Conservation (phyloP, 1,284 basidiomycete genomes). For the Leccinum ponderosum region DNA sequence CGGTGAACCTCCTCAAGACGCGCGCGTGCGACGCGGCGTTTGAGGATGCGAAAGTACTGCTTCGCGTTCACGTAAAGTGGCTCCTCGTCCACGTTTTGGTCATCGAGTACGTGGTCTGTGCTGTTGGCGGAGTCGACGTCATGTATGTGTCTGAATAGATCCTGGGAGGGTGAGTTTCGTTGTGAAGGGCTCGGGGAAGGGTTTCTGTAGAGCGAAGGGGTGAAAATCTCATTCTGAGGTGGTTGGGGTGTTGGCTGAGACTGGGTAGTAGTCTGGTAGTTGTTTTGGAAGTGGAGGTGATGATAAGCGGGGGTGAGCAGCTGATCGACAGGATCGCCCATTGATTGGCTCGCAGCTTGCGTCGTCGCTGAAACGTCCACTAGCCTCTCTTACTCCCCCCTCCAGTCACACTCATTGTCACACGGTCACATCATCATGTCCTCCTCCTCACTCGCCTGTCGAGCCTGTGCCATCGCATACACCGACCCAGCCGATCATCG, state of each 20-base stretch:
- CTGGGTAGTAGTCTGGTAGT: constrained; percentile 26
- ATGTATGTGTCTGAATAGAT: constrained; percentile 37
- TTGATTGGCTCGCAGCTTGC: constrained; percentile 45
- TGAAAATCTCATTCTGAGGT: constrained; percentile 28
- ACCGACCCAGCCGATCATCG: constrained; percentile 83
- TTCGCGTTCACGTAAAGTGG: constrained; percentile 97
- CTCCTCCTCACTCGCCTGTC: constrained; percentile 75
- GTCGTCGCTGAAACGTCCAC: constrained; percentile 29
- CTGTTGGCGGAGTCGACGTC: constrained; percentile 14
- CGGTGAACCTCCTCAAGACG: constrained; percentile 91
- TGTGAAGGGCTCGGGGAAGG: constrained; percentile 25
- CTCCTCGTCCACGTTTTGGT: constrained; percentile 74
- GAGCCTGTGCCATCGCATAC: constrained; percentile 93
- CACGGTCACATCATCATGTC: constrained; percentile 6
- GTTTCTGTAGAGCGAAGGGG: constrained; percentile 26
- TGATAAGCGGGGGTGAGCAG: constrained; percentile 62
- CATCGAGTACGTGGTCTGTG: constrained; percentile 23
- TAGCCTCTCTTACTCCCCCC: not conserved
- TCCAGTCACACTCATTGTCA: not conserved
- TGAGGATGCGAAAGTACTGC: constrained; percentile 95
- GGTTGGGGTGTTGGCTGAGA: constrained; percentile 7
- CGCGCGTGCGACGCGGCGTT: constrained; percentile 85
- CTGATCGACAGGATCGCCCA: constrained; percentile 64
- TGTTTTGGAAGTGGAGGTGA: constrained; percentile 46
- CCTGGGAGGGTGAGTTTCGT: constrained; percentile 30